These are phyloP conservation scores for Venturia asperata DNA, from an alignment of 2,329 filamentous ascomycete species.

Conservation along the genomic window DNA sequence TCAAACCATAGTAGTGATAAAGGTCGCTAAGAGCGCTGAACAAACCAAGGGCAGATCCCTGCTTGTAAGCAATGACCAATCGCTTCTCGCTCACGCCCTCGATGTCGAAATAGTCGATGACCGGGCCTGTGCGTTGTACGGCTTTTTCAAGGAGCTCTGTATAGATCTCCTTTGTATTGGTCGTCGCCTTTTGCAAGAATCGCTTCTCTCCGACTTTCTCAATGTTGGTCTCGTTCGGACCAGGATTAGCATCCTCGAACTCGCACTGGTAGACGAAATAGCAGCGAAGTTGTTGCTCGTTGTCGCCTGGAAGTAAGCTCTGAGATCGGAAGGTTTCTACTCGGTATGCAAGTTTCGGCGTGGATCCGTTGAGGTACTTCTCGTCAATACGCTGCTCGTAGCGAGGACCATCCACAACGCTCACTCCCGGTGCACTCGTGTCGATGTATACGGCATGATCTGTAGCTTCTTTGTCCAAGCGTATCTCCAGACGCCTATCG, in stretches of 20 bases:
- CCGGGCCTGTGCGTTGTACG: slow-evolving; percentile 77
- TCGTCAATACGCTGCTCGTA: slow-evolving; percentile 91
- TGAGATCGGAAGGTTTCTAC: slow-evolving; percentile 92
- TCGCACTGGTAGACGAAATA: slow-evolving; percentile 98
- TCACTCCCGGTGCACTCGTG: slow-evolving; percentile 83
- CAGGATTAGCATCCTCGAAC: slow-evolving; percentile 70
- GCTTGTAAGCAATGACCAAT: slow-evolving; percentile 88
- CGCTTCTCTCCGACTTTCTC: slow-evolving; percentile 88
- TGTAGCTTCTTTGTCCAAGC: slow-evolving; percentile 85
- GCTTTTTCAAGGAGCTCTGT: slow-evolving; percentile 85
- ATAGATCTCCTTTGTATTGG: slow-evolving; percentile 93
- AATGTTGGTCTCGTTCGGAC: slow-evolving; percentile 73
- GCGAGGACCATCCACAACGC: slow-evolving; percentile 67
- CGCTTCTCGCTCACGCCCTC: slow-evolving; percentile 87
- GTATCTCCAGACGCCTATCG: slow-evolving; percentile 90
- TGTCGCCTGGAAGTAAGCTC: slow-evolving; percentile 65
- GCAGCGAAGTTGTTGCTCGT: slow-evolving; percentile 81
- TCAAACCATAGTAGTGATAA: slow-evolving; percentile 98
- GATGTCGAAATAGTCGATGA: slow-evolving; percentile 97
- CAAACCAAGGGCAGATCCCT: slow-evolving; percentile 81
- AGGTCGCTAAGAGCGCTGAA: slow-evolving; percentile 94
- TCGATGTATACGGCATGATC: slow-evolving; percentile 99
- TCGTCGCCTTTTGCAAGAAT: slow-evolving; percentile 91
- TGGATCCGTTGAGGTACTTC: slow-evolving; percentile 78
- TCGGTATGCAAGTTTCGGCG: slow-evolving; percentile 66